Evolutionary conservation across 345 rosid species (phyloP).

Genomic region (Viola odorata): DNA sequence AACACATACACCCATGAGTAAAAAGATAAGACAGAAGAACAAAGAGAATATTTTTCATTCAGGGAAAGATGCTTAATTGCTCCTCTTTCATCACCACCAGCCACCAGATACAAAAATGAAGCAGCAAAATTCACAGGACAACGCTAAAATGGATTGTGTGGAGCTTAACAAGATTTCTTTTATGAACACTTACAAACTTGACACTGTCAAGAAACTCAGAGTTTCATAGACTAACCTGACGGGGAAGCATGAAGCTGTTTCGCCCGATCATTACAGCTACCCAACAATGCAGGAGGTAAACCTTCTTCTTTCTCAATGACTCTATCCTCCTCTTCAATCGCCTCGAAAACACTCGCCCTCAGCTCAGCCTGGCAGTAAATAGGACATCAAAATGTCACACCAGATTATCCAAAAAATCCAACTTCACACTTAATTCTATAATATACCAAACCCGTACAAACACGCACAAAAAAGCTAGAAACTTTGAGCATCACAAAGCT

Average conservation of each 20-base stretch:
- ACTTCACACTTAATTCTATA: too few species aligned
- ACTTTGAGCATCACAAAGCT: not conserved
- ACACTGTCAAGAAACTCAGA: not conserved
- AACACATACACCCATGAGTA: not conserved
- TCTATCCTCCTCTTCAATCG: slow-evolving; percentile 91
- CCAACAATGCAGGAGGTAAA: slow-evolving; percentile 83
- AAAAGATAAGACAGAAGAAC: too few species aligned
- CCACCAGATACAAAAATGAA: too few species aligned
- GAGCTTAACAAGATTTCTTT: too few species aligned
- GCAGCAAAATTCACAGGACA: too few species aligned
- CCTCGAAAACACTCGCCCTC: slow-evolving; percentile 94
- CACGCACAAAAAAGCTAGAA: not conserved
- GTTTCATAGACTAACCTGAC: slow-evolving; percentile 49
- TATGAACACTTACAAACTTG: too few species aligned
- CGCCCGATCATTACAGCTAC: slow-evolving; percentile 92
- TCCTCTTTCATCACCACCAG: too few species aligned
- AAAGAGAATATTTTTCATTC: too few species aligned
- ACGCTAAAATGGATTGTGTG: too few species aligned
- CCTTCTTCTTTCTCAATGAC: slow-evolving; percentile 74
- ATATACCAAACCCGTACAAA: not conserved
- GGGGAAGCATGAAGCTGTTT: slow-evolving; percentile 90
- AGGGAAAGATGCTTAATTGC: too few species aligned
- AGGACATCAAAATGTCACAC: not conserved
- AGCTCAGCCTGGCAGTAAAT: slow-evolving; percentile 71
- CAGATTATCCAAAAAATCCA: not conserved